A percentile compares a stretch with the other conserved stretches of the same genome.
Conservation (phyloP, 2,329 filamentous ascomycete species). For the Fusarium haematococcum region DNA sequence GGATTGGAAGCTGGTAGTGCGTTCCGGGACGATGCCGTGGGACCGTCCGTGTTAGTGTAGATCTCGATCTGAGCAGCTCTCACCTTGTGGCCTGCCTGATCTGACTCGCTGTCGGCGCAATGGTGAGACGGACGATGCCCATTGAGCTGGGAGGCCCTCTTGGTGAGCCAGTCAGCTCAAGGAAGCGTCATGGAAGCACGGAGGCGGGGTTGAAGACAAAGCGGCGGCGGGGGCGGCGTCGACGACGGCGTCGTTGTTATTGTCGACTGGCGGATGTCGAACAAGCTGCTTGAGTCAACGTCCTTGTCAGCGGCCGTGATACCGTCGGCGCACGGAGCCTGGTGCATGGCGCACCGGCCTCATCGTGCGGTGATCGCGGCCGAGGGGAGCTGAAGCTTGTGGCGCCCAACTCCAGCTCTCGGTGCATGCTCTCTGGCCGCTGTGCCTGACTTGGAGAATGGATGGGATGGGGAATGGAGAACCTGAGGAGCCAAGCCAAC, state of each 20-base stretch:
- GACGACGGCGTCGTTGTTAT: slow-evolving; percentile 11
- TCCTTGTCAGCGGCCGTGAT: slow-evolving; percentile 17
- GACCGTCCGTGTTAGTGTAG: slow-evolving; percentile 42
- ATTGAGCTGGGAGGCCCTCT: slow-evolving; percentile 35
- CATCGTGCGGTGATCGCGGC: slow-evolving; percentile 17
- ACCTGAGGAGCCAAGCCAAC: not conserved
- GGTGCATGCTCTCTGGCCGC: not conserved
- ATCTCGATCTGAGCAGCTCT: slow-evolving; percentile 43
- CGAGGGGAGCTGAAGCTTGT: slow-evolving; percentile 31
- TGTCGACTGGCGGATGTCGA: slow-evolving; percentile 3
- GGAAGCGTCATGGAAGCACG: slow-evolving; percentile 24
- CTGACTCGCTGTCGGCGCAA: slow-evolving; percentile 42
- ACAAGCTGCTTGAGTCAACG: slow-evolving; percentile 35
- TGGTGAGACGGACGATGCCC: slow-evolving; percentile 35
- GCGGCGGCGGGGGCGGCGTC: slow-evolving; percentile 9
- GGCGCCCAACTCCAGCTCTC: slow-evolving; percentile 28
- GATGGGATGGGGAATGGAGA: slow-evolving; percentile 1
- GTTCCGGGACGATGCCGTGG: slow-evolving; percentile 30
- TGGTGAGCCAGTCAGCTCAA: slow-evolving; percentile 28
- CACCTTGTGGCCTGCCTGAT: slow-evolving; percentile 37
- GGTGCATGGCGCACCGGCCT: slow-evolving; percentile 32
- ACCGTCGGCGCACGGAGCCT: slow-evolving; percentile 26
- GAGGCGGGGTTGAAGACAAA: slow-evolving; percentile 18
- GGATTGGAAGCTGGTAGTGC: slow-evolving; percentile 34
- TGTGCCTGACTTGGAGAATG: not conserved